Evolutionary conservation across 768 basidiomycete species (phyloP).

Genomic region (Mycena chlorophos): DNA sequence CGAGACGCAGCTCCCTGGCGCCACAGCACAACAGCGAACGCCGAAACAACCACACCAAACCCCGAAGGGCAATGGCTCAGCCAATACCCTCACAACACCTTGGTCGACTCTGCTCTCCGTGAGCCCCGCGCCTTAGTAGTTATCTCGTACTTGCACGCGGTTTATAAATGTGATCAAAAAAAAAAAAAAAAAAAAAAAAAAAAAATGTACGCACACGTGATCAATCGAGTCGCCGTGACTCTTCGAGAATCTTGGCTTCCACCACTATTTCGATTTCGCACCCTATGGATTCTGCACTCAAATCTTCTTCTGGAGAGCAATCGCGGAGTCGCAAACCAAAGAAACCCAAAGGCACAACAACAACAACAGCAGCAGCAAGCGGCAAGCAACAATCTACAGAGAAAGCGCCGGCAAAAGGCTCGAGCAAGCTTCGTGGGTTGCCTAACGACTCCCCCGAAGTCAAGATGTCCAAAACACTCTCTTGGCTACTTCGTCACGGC

Average conservation of each 20-base stretch:
- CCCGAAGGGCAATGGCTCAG: no score
- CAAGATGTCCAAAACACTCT: conserved; percentile 79
- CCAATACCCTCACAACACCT: no score
- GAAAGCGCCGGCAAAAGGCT: not conserved
- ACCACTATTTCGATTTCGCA: not conserved
- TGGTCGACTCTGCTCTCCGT: no score
- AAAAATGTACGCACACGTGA: no score
- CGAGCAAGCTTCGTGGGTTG: conserved; percentile 54
- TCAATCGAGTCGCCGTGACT: not conserved
- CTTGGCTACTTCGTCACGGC: conserved; percentile 91
- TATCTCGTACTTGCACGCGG: no score
- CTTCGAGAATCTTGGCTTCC: not conserved
- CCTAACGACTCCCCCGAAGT: conserved; percentile 67
- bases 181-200: no score
- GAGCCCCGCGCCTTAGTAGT: no score
- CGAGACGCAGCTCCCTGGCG: no score
- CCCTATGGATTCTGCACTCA: not conserved
- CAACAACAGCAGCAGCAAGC: not conserved
- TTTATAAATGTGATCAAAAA: no score
- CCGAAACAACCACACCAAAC: no score
- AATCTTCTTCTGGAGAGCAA: not conserved
- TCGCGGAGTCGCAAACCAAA: conserved; percentile 11
- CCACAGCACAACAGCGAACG: no score
- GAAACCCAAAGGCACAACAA: not conserved
- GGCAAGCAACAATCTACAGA: not conserved